Evolutionary conservation across 345 rosid species (phyloP).

Genomic region (Eutrema heterophyllum): DNA sequence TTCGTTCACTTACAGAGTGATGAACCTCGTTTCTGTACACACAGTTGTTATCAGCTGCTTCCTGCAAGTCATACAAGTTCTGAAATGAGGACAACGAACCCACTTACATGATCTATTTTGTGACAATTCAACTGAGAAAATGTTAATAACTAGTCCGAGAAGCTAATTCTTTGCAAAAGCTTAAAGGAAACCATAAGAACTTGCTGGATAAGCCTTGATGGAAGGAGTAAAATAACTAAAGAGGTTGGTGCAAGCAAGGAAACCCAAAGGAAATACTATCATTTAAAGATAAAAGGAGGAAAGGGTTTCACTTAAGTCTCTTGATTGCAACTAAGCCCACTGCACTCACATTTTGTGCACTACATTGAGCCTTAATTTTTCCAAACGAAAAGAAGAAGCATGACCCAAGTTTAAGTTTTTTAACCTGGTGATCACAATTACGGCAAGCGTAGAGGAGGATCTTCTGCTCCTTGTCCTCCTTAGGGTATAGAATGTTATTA

Average conservation of each 20-base stretch:
- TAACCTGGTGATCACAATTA: conserved; percentile 85
- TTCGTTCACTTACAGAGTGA: conserved; percentile 60
- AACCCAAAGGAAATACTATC: too few species aligned
- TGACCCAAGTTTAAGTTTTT: too few species aligned
- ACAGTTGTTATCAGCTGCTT: conserved; percentile 51
- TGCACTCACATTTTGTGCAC: neutral
- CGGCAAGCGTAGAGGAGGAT: conserved; percentile 76
- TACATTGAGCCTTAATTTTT: neutral
- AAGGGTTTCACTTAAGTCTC: too few species aligned
- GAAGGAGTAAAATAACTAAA: neutral
- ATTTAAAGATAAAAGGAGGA: too few species aligned
- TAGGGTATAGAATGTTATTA: conserved; percentile 73
- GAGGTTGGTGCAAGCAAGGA: neutral
- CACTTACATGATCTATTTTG: neutral
- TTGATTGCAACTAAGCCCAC: too few species aligned
- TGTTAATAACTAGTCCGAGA: too few species aligned
- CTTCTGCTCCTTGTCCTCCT: conserved; percentile 58
- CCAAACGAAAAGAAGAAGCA: too few species aligned
- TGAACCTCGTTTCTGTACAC: conserved; percentile 67
- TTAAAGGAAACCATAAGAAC: neutral
- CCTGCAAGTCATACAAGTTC: conserved; percentile 35
- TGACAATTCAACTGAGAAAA: too few species aligned
- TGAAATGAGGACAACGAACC: neutral
- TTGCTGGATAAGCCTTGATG: neutral
- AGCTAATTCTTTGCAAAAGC: too few species aligned